phyloP scores from a whole-genome alignment of 1,284 basidiomycete species.

The Leccinum colubrinum region DNA sequence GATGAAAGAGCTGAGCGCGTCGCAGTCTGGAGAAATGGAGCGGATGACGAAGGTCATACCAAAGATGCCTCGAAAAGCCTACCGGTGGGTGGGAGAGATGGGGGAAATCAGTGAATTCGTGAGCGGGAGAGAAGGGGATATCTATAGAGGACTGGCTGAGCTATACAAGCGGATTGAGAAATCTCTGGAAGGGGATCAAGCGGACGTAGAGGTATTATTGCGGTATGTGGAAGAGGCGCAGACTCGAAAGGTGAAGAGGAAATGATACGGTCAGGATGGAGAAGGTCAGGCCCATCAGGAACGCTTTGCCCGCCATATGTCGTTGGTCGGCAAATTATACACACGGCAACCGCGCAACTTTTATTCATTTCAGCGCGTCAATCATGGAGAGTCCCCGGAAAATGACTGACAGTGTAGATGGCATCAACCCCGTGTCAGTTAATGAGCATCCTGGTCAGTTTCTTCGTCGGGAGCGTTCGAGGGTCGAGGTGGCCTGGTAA shows the following conservation, averaged over 20 bases:
- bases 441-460: neutral
- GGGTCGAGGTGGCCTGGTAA: constrained; percentile 1
- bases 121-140: constrained; percentile 42
- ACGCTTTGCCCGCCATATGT: constrained; percentile 10
- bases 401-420: constrained; percentile 5
- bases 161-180: constrained; percentile 44
- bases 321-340: constrained; percentile 17
- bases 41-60: constrained; percentile 41
- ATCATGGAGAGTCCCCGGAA: constrained; percentile 14
- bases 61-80: constrained; percentile 56
- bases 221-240: constrained; percentile 47
- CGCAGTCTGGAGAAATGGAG: constrained; percentile 44
- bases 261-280: neutral
- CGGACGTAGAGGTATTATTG: constrained; percentile 39
- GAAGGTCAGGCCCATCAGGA: neutral
- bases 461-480: neutral
- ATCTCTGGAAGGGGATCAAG: constrained; percentile 36
- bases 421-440: constrained; percentile 4
- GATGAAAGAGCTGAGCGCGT: constrained; percentile 44
- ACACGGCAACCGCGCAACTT: constrained; percentile 18
- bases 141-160: constrained; percentile 48
- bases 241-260: constrained; percentile 10
- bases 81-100: constrained; percentile 62
- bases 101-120: constrained; percentile 58
- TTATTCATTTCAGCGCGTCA: constrained; percentile 26